A percentile compares a stretch with the other conserved stretches of the same genome.
Conservation (phyloP, 1,139 yeast species). For the Yamadazyma triangularis region DNA sequence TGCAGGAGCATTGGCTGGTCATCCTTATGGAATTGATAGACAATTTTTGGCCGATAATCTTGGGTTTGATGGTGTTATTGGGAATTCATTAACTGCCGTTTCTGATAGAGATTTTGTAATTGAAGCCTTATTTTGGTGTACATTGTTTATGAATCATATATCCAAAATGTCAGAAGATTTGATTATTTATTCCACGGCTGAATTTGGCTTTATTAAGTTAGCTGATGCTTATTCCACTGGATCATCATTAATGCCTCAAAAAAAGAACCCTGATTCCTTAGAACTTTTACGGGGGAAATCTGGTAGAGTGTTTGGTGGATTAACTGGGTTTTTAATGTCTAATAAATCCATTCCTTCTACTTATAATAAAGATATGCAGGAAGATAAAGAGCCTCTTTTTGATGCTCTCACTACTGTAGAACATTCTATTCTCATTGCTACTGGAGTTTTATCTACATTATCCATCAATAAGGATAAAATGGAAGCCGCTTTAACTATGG, state of each 20-base stretch:
- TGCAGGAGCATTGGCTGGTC: slow-evolving; percentile 97
- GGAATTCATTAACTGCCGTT: slow-evolving; percentile 92
- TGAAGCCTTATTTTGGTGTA: slow-evolving; percentile 97
- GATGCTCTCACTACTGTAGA: slow-evolving; percentile 88
- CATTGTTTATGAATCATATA: slow-evolving; percentile 90
- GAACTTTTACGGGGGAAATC: slow-evolving; percentile 95
- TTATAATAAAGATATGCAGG: slow-evolving; percentile 97
- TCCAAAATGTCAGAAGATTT: slow-evolving; percentile 93
- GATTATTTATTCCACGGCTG: slow-evolving; percentile 94
- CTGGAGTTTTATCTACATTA: slow-evolving; percentile 91
- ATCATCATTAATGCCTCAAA: slow-evolving; percentile 97
- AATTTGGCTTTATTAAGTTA: slow-evolving; percentile 86
- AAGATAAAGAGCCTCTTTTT: slow-evolving; percentile 95
- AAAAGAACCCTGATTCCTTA: slow-evolving; percentile 95
- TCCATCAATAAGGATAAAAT: slow-evolving; percentile 66
- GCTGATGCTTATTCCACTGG: slow-evolving; percentile 99
- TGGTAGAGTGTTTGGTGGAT: slow-evolving; percentile 93
- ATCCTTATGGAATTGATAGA: slow-evolving; percentile 96
- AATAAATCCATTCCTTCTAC: slow-evolving; percentile 95
- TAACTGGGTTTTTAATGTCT: slow-evolving; percentile 95
- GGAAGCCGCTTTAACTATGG: slow-evolving; percentile 92
- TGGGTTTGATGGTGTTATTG: slow-evolving; percentile 81
- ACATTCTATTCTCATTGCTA: slow-evolving; percentile 89
- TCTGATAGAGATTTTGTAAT: slow-evolving; percentile 97
- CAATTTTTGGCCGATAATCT: slow-evolving; percentile 76